Base-by-base conservation (phyloP, 2,329 filamentous ascomycete species). In the Penicillium janthinellum region DNA sequence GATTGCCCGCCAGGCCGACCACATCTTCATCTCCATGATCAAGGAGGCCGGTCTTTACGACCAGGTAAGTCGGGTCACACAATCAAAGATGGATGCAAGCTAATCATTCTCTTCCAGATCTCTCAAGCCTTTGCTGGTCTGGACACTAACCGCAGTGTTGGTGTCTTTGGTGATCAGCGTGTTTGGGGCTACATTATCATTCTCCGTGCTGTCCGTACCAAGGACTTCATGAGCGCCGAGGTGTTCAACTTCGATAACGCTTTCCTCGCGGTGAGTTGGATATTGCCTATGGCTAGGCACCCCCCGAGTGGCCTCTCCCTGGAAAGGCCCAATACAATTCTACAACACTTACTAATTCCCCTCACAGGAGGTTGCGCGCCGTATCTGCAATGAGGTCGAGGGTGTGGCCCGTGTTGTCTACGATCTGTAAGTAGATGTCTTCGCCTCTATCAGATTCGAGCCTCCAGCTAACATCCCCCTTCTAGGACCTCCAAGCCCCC, bases 141-240 rank as follows among this genome's bases (percentile, higher is more conserved):
- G 15, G 75, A 89, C 38, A 86, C 86, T 1, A 83, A 84, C 64
- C 86, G 84, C 73, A 86, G 86, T 1, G 88, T 90, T 48, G 75
- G 75, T 64, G 75, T 77, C 15, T 74, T 77, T 65, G 70, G 90
- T 11, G 90, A 92, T 72, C 86, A 89, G 79, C 79, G 89, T 38
- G 84, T 89, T 31, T 89, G 53, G 37, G 65, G 49, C 11, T 57
- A 67, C 54, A 67, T 67, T 44, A 62, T 49, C 75, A 86, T 64
- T 85, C 86, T 11, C 52, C 65, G 65, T 17, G 64, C 65, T 50
- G 86, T 89, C 7, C 81, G 84, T 70, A 89, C 75, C 2, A 81
- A 79, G 3, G 87, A 91, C 65, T 90, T 91, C 75, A 93, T 93
- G 90, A 90, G 84, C 2, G 89, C 89, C 25, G 84, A 90, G 72